Evolutionary conservation across 176 grass and related monocot species (phyloP).

Genomic region (Bonia amplexicaulis): DNA sequence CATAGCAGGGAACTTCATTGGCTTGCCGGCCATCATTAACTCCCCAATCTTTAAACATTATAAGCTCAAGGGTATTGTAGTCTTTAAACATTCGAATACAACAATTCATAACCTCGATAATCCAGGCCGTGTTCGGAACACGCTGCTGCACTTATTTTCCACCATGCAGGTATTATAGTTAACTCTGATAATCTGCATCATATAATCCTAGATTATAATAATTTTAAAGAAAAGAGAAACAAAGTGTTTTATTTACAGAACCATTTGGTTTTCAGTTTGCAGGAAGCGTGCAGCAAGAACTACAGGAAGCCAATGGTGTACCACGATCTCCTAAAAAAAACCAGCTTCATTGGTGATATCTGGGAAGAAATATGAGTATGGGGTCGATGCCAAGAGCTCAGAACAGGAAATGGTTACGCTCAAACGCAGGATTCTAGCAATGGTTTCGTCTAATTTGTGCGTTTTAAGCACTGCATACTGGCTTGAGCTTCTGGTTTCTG

Average conservation of each 20-base stretch:
- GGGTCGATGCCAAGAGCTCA: background rate
- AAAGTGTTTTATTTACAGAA: no score
- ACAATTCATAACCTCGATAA: no score
- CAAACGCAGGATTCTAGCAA: background rate
- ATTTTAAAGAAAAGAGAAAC: no score
- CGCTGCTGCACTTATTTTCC: constrained; percentile 73
- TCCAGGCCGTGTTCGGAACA: constrained; percentile 84
- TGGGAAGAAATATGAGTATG: background rate
- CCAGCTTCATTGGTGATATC: background rate
- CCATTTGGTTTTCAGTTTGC: background rate
- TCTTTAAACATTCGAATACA: no score
- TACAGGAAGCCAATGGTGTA: constrained; percentile 51
- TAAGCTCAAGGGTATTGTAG: no score
- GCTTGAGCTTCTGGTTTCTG: no score
- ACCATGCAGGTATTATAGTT: constrained; percentile 81
- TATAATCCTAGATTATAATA: no score
- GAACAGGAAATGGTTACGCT: background rate
- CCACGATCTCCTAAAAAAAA: constrained; percentile 63
- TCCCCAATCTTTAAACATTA: no score
- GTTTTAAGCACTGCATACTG: background rate
- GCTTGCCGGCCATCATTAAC: constrained; percentile 82
- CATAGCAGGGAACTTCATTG: constrained; percentile 94
- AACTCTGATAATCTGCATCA: no score
- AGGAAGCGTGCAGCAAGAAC: constrained; percentile 48
- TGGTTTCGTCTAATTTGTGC: background rate